A percentile compares a stretch with the other conserved stretches of the same genome.
phyloP scores from a whole-genome alignment of 768 basidiomycete species.

The Amanita pallidorosea region DNA sequence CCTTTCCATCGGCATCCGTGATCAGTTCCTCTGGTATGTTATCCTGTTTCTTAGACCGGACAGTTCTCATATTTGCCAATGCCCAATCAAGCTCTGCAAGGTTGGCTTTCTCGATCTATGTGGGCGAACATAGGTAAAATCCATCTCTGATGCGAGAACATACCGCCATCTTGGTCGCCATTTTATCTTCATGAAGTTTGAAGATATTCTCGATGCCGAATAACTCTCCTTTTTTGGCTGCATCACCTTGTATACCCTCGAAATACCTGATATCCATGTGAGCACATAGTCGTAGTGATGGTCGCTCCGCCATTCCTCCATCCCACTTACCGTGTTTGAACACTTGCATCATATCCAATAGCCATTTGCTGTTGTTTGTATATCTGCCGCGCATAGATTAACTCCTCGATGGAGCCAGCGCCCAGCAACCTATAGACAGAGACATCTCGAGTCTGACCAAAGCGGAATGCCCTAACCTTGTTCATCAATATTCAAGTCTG shows the following conservation, averaged over 20 bases:
- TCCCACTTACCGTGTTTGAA: slow-evolving; percentile 60
- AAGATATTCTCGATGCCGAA: slow-evolving; percentile 86
- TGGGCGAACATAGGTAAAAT: background rate
- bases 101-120: slow-evolving; percentile 69
- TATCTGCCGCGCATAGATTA: slow-evolving; percentile 82
- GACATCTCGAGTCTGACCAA: slow-evolving; percentile 82
- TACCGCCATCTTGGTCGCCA: slow-evolving; percentile 69
- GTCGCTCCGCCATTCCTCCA: background rate
- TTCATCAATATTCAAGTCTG: background rate
- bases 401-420: slow-evolving; percentile 79
- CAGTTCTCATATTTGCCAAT: slow-evolving; percentile 49
- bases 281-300: background rate
- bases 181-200: slow-evolving; percentile 55
- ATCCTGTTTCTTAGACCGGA: slow-evolving; percentile 21
- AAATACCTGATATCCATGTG: slow-evolving; percentile 44
- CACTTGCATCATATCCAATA: slow-evolving; percentile 77
- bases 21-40: slow-evolving; percentile 28
- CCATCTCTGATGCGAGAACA: slow-evolving; percentile 11
- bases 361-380: slow-evolving; percentile 93
- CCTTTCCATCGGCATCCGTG: slow-evolving; percentile 30
- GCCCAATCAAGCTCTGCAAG: slow-evolving; percentile 76
- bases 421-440: slow-evolving; percentile 75
- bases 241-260: slow-evolving; percentile 74
- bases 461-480: slow-evolving; percentile 53
- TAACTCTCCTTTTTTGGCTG: slow-evolving; percentile 63